Percentiles rank a stretch among this genome's conserved stretches.
phyloP scores from a whole-genome alignment of 257 asterid species.

The Dorcoceras hygrometricum region DNA sequence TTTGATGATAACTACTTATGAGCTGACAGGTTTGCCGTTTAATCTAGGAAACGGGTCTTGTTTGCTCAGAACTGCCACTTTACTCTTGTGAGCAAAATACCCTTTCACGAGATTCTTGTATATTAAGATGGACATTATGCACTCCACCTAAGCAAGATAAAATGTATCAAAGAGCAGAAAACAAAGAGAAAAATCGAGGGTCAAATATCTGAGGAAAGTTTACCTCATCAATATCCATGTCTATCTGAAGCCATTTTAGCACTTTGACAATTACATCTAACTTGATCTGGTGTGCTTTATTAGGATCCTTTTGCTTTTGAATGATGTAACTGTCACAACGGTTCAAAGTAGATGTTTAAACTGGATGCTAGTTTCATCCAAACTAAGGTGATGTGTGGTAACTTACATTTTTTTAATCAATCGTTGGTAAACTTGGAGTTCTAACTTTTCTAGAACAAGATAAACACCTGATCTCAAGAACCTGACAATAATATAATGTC shows the following conservation, averaged over 20 bases:
- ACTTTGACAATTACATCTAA: conserved; percentile 83
- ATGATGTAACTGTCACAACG: conserved; percentile 53
- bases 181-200: not conserved
- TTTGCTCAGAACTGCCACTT: conserved; percentile 88
- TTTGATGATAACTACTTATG: conserved; percentile 33
- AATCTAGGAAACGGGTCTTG: conserved; percentile 95
- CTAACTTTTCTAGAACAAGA: conserved; percentile 91
- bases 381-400: conserved; percentile 3
- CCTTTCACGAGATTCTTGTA: conserved; percentile 92
- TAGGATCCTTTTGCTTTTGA: conserved; percentile 83
- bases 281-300: conserved; percentile 87
- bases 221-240: conserved; percentile 95
- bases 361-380: not conserved
- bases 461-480: conserved; percentile 92
- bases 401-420: conserved; percentile 87
- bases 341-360: conserved; percentile 15
- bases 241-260: conserved; percentile 83
- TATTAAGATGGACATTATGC: conserved; percentile 82
- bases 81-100: conserved; percentile 94
- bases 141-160: conserved; percentile 66
- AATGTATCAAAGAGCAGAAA: not conserved
- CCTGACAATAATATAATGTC: conserved; percentile 37
- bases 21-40: conserved; percentile 70
- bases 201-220: conserved; percentile 15
- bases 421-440: conserved; percentile 95